phyloP scores from a whole-genome alignment of 2,329 filamentous ascomycete genomes.

The Ophiosphaerella herpotricha region DNA sequence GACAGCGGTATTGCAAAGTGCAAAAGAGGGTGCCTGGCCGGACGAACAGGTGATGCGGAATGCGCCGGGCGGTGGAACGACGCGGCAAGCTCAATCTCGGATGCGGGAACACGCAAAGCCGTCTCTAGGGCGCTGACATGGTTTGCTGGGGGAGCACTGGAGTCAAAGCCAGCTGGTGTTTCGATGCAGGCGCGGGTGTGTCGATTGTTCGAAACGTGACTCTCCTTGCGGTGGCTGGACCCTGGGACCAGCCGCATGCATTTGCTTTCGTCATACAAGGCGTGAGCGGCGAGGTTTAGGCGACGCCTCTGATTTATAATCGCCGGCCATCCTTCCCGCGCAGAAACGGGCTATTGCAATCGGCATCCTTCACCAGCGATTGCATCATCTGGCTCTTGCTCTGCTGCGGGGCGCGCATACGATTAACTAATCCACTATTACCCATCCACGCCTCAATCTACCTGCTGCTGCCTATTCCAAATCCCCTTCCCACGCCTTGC shows the following conservation, averaged over 20 bases:
- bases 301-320: conserved; percentile 10
- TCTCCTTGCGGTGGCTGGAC: neutral
- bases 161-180: no score
- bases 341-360: conserved; percentile 16
- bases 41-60: neutral
- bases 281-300: neutral
- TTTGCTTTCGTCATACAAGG: conserved; percentile 10
- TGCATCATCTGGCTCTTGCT: conserved; percentile 37
- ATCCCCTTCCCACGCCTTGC: conserved; percentile 3
- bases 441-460: conserved; percentile 18
- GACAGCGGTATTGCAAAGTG: neutral
- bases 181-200: neutral
- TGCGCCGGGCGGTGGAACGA: conserved; percentile 4
- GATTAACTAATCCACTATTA: conserved; percentile 22
- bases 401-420: conserved; percentile 37
- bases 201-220: neutral
- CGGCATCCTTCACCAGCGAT: conserved; percentile 18
- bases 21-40: conserved; percentile 10
- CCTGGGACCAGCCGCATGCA: neutral
- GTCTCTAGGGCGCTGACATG: conserved; percentile 1
- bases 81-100: conserved; percentile 20
- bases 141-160: no score
- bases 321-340: conserved; percentile 9
- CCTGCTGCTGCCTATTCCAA: conserved; percentile 18
- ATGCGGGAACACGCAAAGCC: conserved; percentile 23